phyloP scores from a whole-genome alignment of 1,139 yeast species.

The Yamadazyma triangularis region DNA sequence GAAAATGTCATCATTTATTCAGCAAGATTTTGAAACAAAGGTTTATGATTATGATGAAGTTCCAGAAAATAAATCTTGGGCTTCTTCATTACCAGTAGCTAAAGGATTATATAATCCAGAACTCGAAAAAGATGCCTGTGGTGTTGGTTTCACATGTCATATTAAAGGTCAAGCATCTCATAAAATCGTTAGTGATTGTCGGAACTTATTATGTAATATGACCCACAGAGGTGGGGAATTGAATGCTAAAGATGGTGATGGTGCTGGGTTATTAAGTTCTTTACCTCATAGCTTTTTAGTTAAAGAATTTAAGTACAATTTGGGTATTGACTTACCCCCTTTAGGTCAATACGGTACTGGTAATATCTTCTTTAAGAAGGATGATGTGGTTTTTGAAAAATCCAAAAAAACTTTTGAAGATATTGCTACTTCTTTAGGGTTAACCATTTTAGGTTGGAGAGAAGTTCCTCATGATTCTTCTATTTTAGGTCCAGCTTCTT shows the following conservation, averaged over 20 bases:
- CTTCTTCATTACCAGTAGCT: constrained; percentile 77
- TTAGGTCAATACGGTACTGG: constrained; percentile 94
- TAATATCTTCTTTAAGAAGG: constrained; percentile 85
- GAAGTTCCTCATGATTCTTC: constrained; percentile 92
- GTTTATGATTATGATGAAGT: constrained; percentile 69
- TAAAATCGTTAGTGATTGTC: constrained; percentile 90
- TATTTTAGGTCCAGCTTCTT: constrained; percentile 90
- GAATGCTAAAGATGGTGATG: constrained; percentile 97
- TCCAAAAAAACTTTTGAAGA: constrained; percentile 75
- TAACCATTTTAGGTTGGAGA: constrained; percentile 92
- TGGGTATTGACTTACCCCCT: constrained; percentile 59
- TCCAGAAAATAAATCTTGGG: constrained; percentile 86
- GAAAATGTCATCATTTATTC: constrained; percentile 39
- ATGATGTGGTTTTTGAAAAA: constrained; percentile 59
- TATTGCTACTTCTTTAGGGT: constrained; percentile 71
- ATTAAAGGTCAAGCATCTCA: constrained; percentile 86
- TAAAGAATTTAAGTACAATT: constrained; percentile 74
- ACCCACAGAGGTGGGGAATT: constrained; percentile 98
- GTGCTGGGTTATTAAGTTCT: constrained; percentile 95
- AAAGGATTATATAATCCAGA: constrained; percentile 94
- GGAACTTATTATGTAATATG: constrained; percentile 88
- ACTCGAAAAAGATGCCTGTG: constrained; percentile 94
- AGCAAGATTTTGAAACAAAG: constrained; percentile 35
- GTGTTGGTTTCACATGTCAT: constrained; percentile 96
- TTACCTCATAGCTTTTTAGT: constrained; percentile 84